Base-by-base conservation (phyloP, 2,329 filamentous ascomycete species). In the Aspergillus clavatus region DNA sequence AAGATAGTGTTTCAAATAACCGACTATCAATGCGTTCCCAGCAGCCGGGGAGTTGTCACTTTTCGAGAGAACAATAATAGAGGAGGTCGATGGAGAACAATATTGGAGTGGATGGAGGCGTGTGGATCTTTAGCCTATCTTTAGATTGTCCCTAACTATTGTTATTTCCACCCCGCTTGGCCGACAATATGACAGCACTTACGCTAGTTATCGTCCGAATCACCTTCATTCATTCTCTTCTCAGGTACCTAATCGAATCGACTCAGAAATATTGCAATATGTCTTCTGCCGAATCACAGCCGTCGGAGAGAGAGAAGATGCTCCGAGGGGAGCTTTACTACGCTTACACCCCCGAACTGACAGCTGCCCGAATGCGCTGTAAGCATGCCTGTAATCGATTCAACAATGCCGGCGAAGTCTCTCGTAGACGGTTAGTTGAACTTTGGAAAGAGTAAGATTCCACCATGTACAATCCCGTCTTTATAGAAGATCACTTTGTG, bases 301-400 rank as follows among this genome's bases (percentile, higher is more conserved):
- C 22, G 5, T 19, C 37, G 8, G 61, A 68, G 44, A 61, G 51
- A 47, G 58, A 68, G 29, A 69, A 64, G 42, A 88, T 87, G 83
- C 66, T 71, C 38, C 72, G 74, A 11, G 85, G 85, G 39, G 82
- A 91, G 62, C 75, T 91, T 8, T 90, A 89, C 65, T 78, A 82
- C 55, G 81, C 85, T 33, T 90, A 90, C 59, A 79, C 80, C 1
- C 83, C 86, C 0, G 78, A 85, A 26, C 70, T 93, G 3, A 67
- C 79, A 2, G 80, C 76, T 1, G 82, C 77, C 29, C 79, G 87
- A 14, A 69, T 71, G n/a, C 75, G 81, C 11, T 87, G 84, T 63
- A 74, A 74, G 33, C 65, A 71, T 24, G 85, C 86, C 0, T 81
- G 77, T 55, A 65, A 74, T 18, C 73, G 72, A 19, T 89, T 82